Evolutionary conservation across 1,139 yeast genomes (phyloP).

Genomic region (Zygotorulaspora mrakii): DNA sequence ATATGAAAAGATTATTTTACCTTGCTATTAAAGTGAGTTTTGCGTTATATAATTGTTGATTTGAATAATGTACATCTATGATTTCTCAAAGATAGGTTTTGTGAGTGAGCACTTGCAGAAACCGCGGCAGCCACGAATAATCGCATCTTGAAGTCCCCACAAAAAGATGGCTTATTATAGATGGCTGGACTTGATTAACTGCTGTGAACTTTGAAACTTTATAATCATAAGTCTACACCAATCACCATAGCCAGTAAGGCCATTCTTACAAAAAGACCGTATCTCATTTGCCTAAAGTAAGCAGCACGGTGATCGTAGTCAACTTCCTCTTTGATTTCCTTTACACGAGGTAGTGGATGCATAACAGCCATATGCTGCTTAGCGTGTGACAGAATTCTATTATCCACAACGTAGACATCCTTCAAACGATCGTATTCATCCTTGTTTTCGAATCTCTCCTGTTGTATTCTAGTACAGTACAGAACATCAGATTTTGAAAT

Average conservation of each 20-base stretch:
- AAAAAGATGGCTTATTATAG: slow-evolving; percentile 8
- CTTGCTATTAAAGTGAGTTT: not conserved
- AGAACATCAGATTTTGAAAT: slow-evolving; percentile 88
- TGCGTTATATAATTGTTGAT: not conserved
- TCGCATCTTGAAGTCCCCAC: slow-evolving; percentile 23
- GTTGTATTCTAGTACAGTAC: slow-evolving; percentile 97
- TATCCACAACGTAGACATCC: slow-evolving; percentile 89
- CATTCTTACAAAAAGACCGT: slow-evolving; percentile 97
- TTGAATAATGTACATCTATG: not conserved
- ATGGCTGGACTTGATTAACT: too few relatives aligned
- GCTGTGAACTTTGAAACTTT: not conserved
- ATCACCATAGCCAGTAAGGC: slow-evolving; percentile 96
- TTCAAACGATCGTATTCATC: slow-evolving; percentile 82
- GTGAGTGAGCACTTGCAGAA: too few relatives aligned
- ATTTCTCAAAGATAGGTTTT: too few relatives aligned
- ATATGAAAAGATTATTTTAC: not conserved
- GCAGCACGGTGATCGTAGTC: slow-evolving; percentile 99
- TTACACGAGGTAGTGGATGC: slow-evolving; percentile 98
- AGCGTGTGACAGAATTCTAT: slow-evolving; percentile 84
- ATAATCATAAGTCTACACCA: slow-evolving; percentile 58
- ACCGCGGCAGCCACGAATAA: too few relatives aligned
- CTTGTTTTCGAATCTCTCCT: slow-evolving; percentile 81
- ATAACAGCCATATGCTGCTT: slow-evolving; percentile 98
- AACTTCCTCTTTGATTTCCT: slow-evolving; percentile 95
- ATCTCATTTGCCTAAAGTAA: slow-evolving; percentile 98